phyloP scores from a whole-genome alignment of 495 filamentous ascomycete species.

The Neurospora sp. region DNA sequence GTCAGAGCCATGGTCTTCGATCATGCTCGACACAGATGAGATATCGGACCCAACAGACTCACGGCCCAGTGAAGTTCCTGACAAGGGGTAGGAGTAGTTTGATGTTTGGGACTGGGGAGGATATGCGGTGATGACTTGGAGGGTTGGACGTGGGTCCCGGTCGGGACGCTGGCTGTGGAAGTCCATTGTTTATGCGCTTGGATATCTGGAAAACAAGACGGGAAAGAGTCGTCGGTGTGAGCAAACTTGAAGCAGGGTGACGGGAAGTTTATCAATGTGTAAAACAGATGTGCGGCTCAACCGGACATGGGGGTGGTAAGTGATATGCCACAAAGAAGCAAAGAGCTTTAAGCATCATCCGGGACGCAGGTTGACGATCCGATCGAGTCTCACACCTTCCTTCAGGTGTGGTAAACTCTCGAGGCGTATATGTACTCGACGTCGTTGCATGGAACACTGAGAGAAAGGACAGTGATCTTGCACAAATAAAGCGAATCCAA shows the following conservation, averaged over 20 bases:
- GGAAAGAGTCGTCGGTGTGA: background rate
- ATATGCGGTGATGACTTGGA: background rate
- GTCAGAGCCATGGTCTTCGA: conserved; percentile 22
- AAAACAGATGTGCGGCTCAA: background rate
- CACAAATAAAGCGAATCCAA: background rate
- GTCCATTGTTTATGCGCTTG: background rate
- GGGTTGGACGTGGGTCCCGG: background rate
- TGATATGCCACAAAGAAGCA: background rate
- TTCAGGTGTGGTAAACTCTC: background rate
- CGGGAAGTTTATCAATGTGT: background rate
- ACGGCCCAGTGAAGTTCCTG: background rate
- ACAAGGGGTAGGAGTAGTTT: background rate
- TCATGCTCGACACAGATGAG: conserved; percentile 16
- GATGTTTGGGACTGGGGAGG: background rate
- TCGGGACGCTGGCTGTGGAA: background rate
- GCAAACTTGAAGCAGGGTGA: background rate
- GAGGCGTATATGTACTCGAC: background rate
- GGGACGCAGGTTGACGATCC: conserved; percentile 49
- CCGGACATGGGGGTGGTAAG: background rate
- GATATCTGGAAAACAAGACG: background rate
- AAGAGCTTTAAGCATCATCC: conserved; percentile 5
- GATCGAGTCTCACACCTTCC: conserved; percentile 24
- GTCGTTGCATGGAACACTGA: background rate
- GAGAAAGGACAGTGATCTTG: background rate
- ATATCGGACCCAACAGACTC: conserved; percentile 16